Evolutionary conservation across 2,329 filamentous ascomycete species (phyloP).

Genomic region (Fusarium nematophilum): DNA sequence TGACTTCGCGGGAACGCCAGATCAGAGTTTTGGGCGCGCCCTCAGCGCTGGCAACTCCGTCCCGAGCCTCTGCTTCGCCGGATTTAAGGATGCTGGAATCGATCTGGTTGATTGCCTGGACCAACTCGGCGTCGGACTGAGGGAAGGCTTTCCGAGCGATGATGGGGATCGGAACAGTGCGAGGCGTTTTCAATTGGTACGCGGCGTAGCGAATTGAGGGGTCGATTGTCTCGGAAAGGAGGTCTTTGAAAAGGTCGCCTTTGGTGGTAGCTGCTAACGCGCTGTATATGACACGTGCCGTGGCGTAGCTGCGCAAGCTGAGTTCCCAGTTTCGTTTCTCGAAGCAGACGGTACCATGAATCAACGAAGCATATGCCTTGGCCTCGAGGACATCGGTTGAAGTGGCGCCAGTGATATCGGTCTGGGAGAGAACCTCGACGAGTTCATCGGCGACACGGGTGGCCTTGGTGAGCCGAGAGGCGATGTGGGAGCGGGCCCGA

Average conservation of each 20-base stretch:
- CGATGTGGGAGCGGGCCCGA: conserved; percentile 85
- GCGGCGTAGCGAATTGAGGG: conserved; percentile 94
- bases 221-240: conserved; percentile 87
- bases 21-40: conserved; percentile 78
- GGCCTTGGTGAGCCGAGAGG: conserved; percentile 87
- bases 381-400: conserved; percentile 84
- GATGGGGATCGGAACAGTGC: conserved; percentile 82
- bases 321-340: conserved; percentile 89
- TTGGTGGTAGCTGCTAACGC: conserved; percentile 70
- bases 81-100: conserved; percentile 76
- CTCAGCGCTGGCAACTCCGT: conserved; percentile 61
- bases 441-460: conserved; percentile 76
- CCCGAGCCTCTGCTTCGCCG: conserved; percentile 57
- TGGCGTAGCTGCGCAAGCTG: conserved; percentile 80
- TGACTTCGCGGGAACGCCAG: conserved; percentile 88
- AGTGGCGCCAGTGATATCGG: conserved; percentile 71
- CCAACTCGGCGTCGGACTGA: conserved; percentile 68
- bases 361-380: conserved; percentile 81
- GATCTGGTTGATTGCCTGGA: conserved; percentile 75
- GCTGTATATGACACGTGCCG: conserved; percentile 84
- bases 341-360: conserved; percentile 82
- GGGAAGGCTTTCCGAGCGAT: conserved; percentile 86
- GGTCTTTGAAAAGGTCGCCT: conserved; percentile 85
- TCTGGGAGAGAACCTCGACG: conserved; percentile 72
- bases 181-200: conserved; percentile 88